These are phyloP conservation scores for Rhizoclosmatium globosum DNA, from an alignment of 192 early-diverging fungal genomes.

Conservation along the genomic window DNA sequence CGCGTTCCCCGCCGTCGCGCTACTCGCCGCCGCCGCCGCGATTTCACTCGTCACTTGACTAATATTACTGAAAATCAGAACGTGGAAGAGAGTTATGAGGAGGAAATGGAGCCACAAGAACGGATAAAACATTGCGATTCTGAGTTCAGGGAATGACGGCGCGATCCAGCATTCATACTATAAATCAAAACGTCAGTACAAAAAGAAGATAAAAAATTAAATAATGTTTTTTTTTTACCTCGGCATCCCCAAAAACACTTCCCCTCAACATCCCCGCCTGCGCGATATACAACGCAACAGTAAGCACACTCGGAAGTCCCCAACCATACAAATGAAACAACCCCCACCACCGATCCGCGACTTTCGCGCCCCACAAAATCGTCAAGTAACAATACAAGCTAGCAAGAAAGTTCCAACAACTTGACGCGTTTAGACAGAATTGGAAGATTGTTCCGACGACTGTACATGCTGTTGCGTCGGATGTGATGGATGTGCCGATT, in stretches of 20 bases:
- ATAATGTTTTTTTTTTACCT: no score
- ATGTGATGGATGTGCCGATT: background rate
- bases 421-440: background rate
- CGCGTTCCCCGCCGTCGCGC: background rate
- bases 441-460: background rate
- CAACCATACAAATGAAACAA: conserved; percentile 14
- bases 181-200: no score
- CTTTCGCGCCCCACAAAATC: background rate
- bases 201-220: no score
- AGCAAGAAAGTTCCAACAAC: background rate
- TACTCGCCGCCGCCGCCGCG: background rate
- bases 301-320: conserved; percentile 4
- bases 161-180: background rate
- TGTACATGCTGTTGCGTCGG: background rate
- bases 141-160: background rate
- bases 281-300: background rate
- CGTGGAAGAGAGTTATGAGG: background rate
- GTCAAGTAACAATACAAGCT: conserved; percentile 7
- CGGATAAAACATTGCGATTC: background rate
- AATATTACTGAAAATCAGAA: background rate
- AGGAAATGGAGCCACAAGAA: background rate
- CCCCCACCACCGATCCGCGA: background rate
- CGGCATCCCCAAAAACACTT: conserved; percentile 15
- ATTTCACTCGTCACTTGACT: background rate
- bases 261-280: background rate